Base-by-base conservation (phyloP, 1,284 basidiomycete genomes). In the Tranzscheliella williamsii region DNA sequence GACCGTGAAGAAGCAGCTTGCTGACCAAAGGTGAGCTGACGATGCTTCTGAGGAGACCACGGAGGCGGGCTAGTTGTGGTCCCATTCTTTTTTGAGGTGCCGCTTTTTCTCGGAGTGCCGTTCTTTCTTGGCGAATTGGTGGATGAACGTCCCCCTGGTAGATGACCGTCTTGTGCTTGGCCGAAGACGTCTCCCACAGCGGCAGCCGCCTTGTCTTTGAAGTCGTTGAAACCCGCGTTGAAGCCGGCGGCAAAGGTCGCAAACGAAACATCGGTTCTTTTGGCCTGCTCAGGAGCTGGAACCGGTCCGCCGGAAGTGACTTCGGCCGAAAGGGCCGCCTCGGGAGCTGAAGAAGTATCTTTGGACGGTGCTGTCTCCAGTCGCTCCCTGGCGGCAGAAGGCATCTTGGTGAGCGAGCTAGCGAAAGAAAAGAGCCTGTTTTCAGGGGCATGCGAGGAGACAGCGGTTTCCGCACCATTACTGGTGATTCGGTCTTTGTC, bases 151-250 rank as follows among this genome's bases (percentile, higher is more conserved):
- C 11, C 9, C 9, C 9, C 32, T 9, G 32, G 11, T 9, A 39
- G n/a, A 12, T 37, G 24, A 0, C 27, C 18, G 16, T 53, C 53
- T 24, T 56, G 49, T 1, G 41, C 51, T 18, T 57, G 57, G 3
- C 56, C 63, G 17, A 66, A 62, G 2, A 56, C 56, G 6, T 72
- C 69, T 23, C 64, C 60, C 15, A 70, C 67, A 17, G 63, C 67
- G 3, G 69, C 69, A 2, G 66, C 57, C 8, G 69, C 66, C 46
- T 71, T 71, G 52, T 46, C 66, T 15, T 45, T 47, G 33, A 71
- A 65, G 24, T 67, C 68, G 38, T 60, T 65, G 54, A 63, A 57
- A 26, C 60, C 60, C 20, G 60, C 60, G 32, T 64, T 68, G 57
- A 63, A 63, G 16, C 60, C 60, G 2, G 60, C 60, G 18, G 69